phyloP scores from a whole-genome alignment of 2,329 filamentous ascomycete species.

The Pezicula radicicola region DNA sequence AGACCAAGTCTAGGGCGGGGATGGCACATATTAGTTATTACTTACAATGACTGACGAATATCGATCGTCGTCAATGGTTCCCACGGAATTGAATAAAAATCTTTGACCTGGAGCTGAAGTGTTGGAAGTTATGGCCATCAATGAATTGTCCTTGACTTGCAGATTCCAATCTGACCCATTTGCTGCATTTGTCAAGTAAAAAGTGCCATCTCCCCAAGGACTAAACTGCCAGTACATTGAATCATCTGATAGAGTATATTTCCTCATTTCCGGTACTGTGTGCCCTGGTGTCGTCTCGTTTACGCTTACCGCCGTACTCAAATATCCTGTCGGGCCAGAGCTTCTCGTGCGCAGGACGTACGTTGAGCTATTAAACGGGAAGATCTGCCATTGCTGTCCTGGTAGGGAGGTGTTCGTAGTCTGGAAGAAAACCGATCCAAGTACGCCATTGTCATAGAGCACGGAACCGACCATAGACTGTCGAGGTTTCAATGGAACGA shows the following conservation, averaged over 20 bases:
- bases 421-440: slow-evolving; percentile 6
- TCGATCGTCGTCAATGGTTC: slow-evolving; percentile 4
- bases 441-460: not conserved
- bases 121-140: slow-evolving; percentile 14
- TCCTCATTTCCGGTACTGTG: slow-evolving; percentile 9
- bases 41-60: slow-evolving; percentile 8
- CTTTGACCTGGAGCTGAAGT: slow-evolving; percentile 9
- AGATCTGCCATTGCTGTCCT: slow-evolving; percentile 13
- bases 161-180: slow-evolving; percentile 13
- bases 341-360: slow-evolving; percentile 11
- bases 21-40: not conserved
- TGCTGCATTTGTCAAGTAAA: slow-evolving; percentile 12
- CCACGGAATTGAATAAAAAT: slow-evolving; percentile 8
- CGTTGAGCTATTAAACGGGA: slow-evolving; percentile 7
- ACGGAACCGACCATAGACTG: not conserved
- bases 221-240: slow-evolving; percentile 14
- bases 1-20: no score
- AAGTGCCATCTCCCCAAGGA: slow-evolving; percentile 16
- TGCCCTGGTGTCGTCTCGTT: slow-evolving; percentile 8
- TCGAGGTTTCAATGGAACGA: not conserved
- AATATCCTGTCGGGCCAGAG: slow-evolving; percentile 5
- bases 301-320: not conserved
- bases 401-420: slow-evolving; percentile 5
- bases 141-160: slow-evolving; percentile 3
- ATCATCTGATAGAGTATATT: slow-evolving; percentile 6